phyloP scores from a whole-genome alignment of 306 rosid genomes.

The Pterocarpus macrocarpus region DNA sequence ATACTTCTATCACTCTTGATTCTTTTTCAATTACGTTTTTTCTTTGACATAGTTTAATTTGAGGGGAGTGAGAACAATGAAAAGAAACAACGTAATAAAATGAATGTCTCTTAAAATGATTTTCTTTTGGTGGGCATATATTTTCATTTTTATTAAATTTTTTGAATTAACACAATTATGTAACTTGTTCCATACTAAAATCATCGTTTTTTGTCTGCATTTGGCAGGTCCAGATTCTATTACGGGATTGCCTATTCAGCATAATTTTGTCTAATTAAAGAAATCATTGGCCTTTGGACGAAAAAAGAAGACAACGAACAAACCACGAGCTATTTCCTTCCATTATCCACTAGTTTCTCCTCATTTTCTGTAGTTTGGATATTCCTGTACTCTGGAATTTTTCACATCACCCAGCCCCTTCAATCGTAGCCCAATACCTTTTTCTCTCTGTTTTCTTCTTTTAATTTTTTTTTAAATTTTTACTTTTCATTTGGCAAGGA shows the following conservation, averaged over 20 bases:
- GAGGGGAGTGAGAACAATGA: background rate
- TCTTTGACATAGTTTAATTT: background rate
- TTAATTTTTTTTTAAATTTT: background rate
- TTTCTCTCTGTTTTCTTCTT: constrained; percentile 27
- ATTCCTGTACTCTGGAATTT: constrained; percentile 29
- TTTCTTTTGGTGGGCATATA: background rate
- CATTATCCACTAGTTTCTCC: constrained; percentile 10
- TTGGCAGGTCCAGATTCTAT: constrained; percentile 43
- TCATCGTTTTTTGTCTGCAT: constrained; percentile 21
- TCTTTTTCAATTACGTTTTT: background rate
- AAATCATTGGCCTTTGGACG: background rate
- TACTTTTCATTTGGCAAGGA: background rate
- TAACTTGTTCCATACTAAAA: constrained; percentile 4
- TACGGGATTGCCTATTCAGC: constrained; percentile 23
- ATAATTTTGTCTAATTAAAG: constrained; percentile 18
- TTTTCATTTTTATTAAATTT: no score
- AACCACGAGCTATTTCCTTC: background rate
- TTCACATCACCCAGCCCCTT: constrained; percentile 33
- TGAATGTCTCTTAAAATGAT: background rate
- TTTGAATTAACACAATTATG: background rate
- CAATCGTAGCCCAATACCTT: background rate
- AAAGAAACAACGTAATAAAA: background rate
- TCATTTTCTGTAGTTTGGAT: constrained; percentile 33
- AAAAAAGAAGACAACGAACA: background rate
- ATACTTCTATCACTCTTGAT: background rate